Conservation (phyloP, 495 filamentous ascomycete genomes). For the Aspergillus ellipticus region DNA sequence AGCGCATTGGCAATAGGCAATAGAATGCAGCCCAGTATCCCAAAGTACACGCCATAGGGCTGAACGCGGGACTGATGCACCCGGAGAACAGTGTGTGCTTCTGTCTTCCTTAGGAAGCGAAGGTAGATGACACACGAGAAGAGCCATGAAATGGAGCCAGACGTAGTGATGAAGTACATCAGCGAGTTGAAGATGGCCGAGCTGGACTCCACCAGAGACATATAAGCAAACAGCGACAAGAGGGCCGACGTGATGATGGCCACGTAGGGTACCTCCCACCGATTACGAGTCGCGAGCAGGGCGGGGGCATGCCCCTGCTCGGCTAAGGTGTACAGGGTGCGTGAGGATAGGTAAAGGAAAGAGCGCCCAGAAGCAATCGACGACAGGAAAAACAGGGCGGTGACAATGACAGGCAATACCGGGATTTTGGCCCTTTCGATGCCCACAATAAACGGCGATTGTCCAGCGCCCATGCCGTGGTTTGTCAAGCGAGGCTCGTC, state of each 20-base stretch:
- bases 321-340: slow-evolving; percentile 46
- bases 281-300: slow-evolving; percentile 39
- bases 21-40: slow-evolving; percentile 42
- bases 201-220: slow-evolving; percentile 28
- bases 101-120: slow-evolving; percentile 48
- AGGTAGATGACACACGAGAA: slow-evolving; percentile 48
- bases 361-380: slow-evolving; percentile 66
- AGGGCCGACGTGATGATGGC: slow-evolving; percentile 37
- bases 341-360: slow-evolving; percentile 55
- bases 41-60: slow-evolving; percentile 50
- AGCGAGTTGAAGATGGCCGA: slow-evolving; percentile 46
- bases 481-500: slow-evolving; percentile 51
- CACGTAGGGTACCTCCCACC: slow-evolving; percentile 45
- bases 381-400: slow-evolving; percentile 66
- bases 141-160: slow-evolving; percentile 58
- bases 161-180: slow-evolving; percentile 57
- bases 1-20: slow-evolving; percentile 53
- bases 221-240: slow-evolving; percentile 36
- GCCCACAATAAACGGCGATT: slow-evolving; percentile 35
- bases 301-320: slow-evolving; percentile 44
- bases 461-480: slow-evolving; percentile 46
- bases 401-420: slow-evolving; percentile 60
- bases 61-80: slow-evolving; percentile 47
- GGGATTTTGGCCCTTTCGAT: slow-evolving; percentile 46
- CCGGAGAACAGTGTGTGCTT: slow-evolving; percentile 33